Evolutionary conservation across 2,329 filamentous ascomycete species (phyloP), one percentile per base, ranked within the genome.

Genomic region (Penicillium nordicum): DNA sequence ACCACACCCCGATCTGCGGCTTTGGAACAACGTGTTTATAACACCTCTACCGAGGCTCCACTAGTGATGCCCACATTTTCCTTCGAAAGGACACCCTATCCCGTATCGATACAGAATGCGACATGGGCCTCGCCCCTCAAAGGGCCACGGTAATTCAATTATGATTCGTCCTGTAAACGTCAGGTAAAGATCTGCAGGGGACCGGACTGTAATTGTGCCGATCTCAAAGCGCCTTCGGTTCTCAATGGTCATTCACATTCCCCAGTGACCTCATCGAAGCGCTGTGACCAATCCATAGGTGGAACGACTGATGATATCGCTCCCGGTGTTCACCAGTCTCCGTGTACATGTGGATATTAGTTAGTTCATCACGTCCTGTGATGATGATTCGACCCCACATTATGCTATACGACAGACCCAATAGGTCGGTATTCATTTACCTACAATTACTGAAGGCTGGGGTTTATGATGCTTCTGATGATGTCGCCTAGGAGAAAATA

Each of bases 121-220:
- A 53, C 48, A 61, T 29, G 50, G 53, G 57, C 53, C 55, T 58
- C 49, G 55, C 54, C 53, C 41, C 48, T 57, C 48, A 41, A 43
- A 47, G 48, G 14, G 14, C 44, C 36, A 23, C 21, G 18, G 37
- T 21, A 38, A 45, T 29, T 27, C 52, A 30, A 43, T 49, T 50
- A 56, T 63, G 57, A 65, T 62, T 60, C 48, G 62, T 57, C 42
- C 27, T 32, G 23, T 32, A 57, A 36, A 60, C 52, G 57, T 66
- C 60, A 65, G 59, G 53, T 38, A 52, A 52, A 58, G 63, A 66
- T 66, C 62, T 65, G 62, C 62, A 66, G 63, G 62, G 62, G 58
- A 56, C 46, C 37, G 36, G 51, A 57, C 48, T 50, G 37, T 50
- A 50, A 40, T 48, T 29, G 18, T 54, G 61, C 61, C 53, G 63